Conservation (phyloP, 305 asterid species). For the Fraxinus platypoda region DNA sequence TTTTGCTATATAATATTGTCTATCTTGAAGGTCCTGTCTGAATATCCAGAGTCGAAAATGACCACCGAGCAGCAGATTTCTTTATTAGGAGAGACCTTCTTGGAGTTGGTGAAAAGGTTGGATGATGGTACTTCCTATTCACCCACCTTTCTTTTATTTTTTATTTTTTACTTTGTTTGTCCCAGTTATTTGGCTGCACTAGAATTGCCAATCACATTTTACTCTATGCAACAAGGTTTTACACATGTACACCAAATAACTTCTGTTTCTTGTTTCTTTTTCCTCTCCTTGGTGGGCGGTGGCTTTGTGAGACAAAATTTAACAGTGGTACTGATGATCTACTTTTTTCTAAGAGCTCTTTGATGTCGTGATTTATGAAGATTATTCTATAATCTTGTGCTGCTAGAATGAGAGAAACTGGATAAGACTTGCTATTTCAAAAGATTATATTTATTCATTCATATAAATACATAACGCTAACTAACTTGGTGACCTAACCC, state of each 20-base stretch:
- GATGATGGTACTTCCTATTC: slow-evolving; percentile 83
- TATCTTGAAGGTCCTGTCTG: slow-evolving; percentile 59
- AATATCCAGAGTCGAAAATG: slow-evolving; percentile 88
- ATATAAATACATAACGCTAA: background rate
- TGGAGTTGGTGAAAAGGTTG: slow-evolving; percentile 87
- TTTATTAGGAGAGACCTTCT: slow-evolving; percentile 68
- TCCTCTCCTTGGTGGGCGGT: background rate
- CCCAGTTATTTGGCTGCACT: slow-evolving; percentile 11
- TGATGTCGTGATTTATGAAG: background rate
- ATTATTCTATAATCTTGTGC: background rate
- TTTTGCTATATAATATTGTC: background rate
- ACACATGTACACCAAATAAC: slow-evolving; percentile 4
- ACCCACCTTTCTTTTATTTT: slow-evolving; percentile 24
- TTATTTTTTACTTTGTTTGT: slow-evolving; percentile 17
- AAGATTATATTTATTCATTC: background rate
- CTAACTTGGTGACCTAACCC: background rate
- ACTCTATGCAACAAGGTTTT: slow-evolving; percentile 2
- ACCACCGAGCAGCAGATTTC: slow-evolving; percentile 68
- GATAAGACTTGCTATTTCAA: background rate
- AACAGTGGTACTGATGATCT: background rate
- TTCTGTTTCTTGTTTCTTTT: background rate
- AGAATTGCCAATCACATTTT: background rate
- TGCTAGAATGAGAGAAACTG: slow-evolving; percentile 1
- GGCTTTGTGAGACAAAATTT: background rate
- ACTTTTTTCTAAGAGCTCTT: background rate